Evolutionary conservation across 306 rosid genomes (phyloP).

Genomic region (Pueraria montana): DNA sequence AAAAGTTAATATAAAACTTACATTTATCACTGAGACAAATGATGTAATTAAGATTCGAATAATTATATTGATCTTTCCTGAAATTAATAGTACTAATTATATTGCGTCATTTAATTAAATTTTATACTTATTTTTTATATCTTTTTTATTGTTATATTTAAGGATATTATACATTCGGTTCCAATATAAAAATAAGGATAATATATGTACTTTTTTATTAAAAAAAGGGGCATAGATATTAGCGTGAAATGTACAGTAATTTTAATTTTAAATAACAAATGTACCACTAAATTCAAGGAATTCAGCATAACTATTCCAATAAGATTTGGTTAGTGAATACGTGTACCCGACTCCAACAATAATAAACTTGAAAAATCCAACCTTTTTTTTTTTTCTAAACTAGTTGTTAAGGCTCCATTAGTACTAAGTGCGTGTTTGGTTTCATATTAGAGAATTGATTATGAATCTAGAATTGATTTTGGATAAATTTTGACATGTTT

Average conservation of each 20-base stretch:
- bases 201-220: too few species aligned
- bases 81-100: background rate
- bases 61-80: background rate
- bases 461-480: too few species aligned
- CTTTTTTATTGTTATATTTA: too few species aligned
- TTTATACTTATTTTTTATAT: too few species aligned
- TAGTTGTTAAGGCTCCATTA: conserved; percentile 38
- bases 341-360: conserved; percentile 39
- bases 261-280: background rate
- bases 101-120: background rate
- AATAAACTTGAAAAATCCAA: conserved; percentile 54
- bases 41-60: background rate
- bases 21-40: background rate
- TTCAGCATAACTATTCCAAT: background rate
- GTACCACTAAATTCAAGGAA: background rate
- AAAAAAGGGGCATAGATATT: too few species aligned
- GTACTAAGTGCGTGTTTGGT: too few species aligned
- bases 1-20: background rate
- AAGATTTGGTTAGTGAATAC: conserved; percentile 7
- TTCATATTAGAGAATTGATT: too few species aligned
- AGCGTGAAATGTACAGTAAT: too few species aligned
- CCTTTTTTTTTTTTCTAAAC: conserved; percentile 27
- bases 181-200: too few species aligned
- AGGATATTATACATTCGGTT: too few species aligned
- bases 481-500: too few species aligned